These are phyloP conservation scores for Oryza brachyantha DNA, from an alignment of 176 grass and related monocot genomes.

Conservation along the genomic window DNA sequence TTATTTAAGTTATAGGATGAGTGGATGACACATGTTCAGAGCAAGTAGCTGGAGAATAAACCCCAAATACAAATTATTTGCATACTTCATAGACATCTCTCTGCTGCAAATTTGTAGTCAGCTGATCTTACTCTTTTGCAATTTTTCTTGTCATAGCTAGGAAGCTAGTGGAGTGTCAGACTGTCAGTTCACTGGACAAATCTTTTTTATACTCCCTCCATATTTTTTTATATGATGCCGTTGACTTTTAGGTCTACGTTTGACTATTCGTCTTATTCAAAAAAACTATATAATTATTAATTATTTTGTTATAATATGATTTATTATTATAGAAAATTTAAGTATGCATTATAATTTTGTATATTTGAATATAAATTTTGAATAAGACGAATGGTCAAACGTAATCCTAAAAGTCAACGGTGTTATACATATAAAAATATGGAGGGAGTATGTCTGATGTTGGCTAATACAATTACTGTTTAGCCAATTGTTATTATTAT, in stretches of 20 bases:
- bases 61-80: background rate
- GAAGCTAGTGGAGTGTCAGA: background rate
- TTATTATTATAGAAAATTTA: too few relatives aligned
- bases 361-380: too few relatives aligned
- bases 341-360: too few relatives aligned
- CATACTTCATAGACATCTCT: background rate
- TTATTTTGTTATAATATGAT: too few relatives aligned
- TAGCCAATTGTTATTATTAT: background rate
- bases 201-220: background rate
- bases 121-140: background rate
- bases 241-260: too few relatives aligned
- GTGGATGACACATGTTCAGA: background rate
- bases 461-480: background rate
- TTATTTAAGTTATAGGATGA: background rate
- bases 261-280: too few relatives aligned
- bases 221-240: too few relatives aligned
- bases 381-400: too few relatives aligned
- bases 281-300: too few relatives aligned
- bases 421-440: too few relatives aligned
- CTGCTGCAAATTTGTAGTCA: background rate
- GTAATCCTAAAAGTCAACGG: too few relatives aligned
- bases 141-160: background rate
- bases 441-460: background rate
- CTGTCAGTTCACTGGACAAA: background rate
- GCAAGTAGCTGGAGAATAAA: background rate